phyloP scores from a whole-genome alignment of 2,329 filamentous ascomycete species.

The Microcyclospora tardicrescens region DNA sequence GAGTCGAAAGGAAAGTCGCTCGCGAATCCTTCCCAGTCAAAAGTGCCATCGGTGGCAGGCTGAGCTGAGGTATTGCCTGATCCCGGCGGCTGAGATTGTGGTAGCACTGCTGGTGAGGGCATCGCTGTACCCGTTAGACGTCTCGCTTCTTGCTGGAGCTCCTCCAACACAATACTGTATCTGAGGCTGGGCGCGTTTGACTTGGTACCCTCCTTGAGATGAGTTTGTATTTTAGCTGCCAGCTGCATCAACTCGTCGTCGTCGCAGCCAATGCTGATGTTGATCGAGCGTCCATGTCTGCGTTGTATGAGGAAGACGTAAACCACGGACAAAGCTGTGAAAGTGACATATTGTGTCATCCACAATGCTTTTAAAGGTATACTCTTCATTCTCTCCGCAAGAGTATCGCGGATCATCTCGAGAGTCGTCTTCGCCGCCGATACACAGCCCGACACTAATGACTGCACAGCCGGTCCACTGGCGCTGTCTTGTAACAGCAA shows the following conservation, averaged over 20 bases:
- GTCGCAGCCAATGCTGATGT: conserved; percentile 1
- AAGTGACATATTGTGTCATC: conserved; percentile 43
- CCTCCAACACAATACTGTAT: conserved; percentile 42
- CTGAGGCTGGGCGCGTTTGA: conserved; percentile 33
- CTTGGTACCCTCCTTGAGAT: conserved; percentile 29
- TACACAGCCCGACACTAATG: conserved; percentile 34
- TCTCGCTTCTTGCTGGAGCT: conserved; percentile 33
- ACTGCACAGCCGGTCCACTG: conserved; percentile 4
- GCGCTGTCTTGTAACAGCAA: conserved; percentile 31
- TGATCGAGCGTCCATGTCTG: conserved; percentile 10
- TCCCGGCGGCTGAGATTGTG: neutral
- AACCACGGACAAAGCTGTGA: conserved; percentile 41
- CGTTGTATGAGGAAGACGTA: conserved; percentile 43
- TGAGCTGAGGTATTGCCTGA: neutral
- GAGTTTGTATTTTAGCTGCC: conserved; percentile 36
- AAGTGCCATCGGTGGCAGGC: neutral
- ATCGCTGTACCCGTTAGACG: conserved; percentile 12
- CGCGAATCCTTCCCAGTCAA: conserved; percentile 1
- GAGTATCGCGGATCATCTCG: conserved; percentile 31
- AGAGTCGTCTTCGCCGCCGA: conserved; percentile 35
- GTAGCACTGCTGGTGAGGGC: neutral
- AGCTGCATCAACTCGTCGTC: conserved; percentile 26
- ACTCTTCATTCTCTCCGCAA: conserved; percentile 15
- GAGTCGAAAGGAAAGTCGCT: conserved; percentile 16
- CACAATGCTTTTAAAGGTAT: conserved; percentile 31